Percentiles rank a stretch among this genome's conserved stretches.
phyloP scores from a whole-genome alignment of 305 asterid species.

The Caryopteris hybrid region DNA sequence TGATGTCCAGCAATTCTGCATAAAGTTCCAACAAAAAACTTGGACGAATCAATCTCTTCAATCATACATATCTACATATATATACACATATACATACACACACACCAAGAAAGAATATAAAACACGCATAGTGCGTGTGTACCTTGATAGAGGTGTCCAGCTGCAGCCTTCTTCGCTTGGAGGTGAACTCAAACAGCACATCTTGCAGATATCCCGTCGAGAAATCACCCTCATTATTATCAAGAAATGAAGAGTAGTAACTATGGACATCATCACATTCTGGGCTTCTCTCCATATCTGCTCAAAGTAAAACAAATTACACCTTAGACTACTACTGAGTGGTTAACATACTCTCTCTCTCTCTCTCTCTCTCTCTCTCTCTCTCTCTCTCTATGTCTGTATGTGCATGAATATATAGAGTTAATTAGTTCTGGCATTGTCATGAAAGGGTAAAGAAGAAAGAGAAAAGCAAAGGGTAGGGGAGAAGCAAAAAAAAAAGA shows the following conservation, averaged over 20 bases:
- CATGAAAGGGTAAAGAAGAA: not conserved
- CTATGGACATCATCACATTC: constrained; percentile 7
- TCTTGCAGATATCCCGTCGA: constrained; percentile 86
- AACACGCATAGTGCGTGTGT: not conserved
- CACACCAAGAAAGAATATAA: not conserved
- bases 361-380: not conserved
- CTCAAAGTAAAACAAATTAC: not conserved
- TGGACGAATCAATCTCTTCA: not conserved
- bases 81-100: not conserved
- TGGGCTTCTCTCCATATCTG: constrained; percentile 35
- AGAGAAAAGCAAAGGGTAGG: not conserved
- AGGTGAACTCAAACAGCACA: constrained; percentile 66
- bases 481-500: not conserved
- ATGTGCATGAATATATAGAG: not conserved
- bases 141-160: not conserved
- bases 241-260: not conserved
- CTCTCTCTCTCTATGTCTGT: not conserved
- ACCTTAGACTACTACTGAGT: too few species aligned
- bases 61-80: not conserved
- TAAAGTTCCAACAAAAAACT: not conserved
- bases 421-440: not conserved
- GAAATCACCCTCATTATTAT: constrained; percentile 14
- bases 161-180: constrained; percentile 53
- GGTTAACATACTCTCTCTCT: too few species aligned
- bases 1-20: constrained; percentile 40